These are phyloP conservation scores for Trichomonascaceae sp. DNA, from an alignment of 1,139 yeast genomes.

Conservation along the genomic window DNA sequence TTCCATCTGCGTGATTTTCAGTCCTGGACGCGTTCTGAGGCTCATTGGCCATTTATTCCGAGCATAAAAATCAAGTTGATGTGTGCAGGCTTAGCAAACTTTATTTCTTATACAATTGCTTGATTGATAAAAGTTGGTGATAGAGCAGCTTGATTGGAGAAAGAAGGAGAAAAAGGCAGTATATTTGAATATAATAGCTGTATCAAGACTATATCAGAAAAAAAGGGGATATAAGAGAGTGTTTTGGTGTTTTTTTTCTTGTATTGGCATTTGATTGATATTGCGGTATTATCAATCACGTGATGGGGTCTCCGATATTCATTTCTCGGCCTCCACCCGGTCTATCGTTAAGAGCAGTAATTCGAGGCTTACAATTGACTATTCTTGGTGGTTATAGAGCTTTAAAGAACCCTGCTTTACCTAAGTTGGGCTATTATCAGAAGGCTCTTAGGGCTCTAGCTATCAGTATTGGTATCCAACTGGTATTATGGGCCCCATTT, in stretches of 20 bases:
- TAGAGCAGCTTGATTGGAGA: neutral
- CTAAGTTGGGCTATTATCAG: conserved; percentile 32
- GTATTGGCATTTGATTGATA: too few relatives aligned
- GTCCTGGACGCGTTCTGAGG: neutral
- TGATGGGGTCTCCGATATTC: conserved; percentile 47
- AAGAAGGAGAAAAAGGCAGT: neutral
- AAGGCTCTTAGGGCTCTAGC: conserved; percentile 35
- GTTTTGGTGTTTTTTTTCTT: too few relatives aligned
- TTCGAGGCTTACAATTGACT: conserved; percentile 52
- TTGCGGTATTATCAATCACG: neutral
- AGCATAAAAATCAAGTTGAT: neutral
- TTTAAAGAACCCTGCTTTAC: conserved; percentile 41
- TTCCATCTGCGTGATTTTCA: neutral
- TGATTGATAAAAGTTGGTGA: neutral
- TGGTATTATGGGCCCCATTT: conserved; percentile 36
- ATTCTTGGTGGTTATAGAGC: conserved; percentile 45
- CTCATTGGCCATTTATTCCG: neutral
- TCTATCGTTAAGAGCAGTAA: conserved; percentile 42
- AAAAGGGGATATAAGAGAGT: neutral
- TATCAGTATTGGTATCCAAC: conserved; percentile 37
- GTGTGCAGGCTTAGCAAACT: neutral
- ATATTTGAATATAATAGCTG: neutral
- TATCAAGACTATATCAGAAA: neutral
- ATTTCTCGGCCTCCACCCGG: conserved; percentile 46
- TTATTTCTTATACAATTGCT: neutral